Conservation (phyloP, 371 early-diverging fungal genomes). For the Apophysomyces ossiformis region DNA sequence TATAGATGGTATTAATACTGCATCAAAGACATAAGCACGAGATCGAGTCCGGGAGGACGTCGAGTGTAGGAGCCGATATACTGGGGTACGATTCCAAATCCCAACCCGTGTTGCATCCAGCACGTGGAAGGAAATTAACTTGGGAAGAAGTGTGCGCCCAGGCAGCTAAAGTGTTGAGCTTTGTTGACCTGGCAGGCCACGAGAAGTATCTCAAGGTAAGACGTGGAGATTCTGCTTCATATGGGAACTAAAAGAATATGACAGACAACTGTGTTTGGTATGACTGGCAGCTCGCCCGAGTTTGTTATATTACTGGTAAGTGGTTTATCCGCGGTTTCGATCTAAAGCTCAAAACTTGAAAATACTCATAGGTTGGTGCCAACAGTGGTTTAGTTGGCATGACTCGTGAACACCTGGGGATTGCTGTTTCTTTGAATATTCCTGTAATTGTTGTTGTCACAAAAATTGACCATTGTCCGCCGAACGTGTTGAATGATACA, state of each 20-base stretch:
- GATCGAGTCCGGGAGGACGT: conserved; percentile 89
- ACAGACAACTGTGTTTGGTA: conserved; percentile 89
- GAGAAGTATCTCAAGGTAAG: conserved; percentile 86
- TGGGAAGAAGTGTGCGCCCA: conserved; percentile 84
- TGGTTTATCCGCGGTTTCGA: neutral
- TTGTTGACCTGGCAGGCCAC: conserved; percentile 92
- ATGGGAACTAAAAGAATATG: no score
- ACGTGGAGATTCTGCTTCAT: neutral
- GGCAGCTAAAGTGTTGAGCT: conserved; percentile 84
- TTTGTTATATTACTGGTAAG: conserved; percentile 87
- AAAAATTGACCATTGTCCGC: conserved; percentile 92
- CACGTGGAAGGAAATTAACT: conserved; percentile 62
- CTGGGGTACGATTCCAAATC: conserved; percentile 84
- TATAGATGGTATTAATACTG: no score
- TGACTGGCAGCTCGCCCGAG: conserved; percentile 91
- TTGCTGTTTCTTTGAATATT: conserved; percentile 83
- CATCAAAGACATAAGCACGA: conserved; percentile 85
- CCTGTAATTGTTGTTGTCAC: conserved; percentile 92
- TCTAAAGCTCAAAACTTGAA: neutral
- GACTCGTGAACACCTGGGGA: conserved; percentile 93
- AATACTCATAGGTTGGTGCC: conserved; percentile 64
- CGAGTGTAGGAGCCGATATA: conserved; percentile 90
- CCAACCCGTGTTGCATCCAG: conserved; percentile 41
- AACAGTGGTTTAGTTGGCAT: conserved; percentile 94
- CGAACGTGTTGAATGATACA: conserved; percentile 81